Base-by-base conservation (phyloP, 164 flowering plant genomes). In the Piper longum region DNA sequence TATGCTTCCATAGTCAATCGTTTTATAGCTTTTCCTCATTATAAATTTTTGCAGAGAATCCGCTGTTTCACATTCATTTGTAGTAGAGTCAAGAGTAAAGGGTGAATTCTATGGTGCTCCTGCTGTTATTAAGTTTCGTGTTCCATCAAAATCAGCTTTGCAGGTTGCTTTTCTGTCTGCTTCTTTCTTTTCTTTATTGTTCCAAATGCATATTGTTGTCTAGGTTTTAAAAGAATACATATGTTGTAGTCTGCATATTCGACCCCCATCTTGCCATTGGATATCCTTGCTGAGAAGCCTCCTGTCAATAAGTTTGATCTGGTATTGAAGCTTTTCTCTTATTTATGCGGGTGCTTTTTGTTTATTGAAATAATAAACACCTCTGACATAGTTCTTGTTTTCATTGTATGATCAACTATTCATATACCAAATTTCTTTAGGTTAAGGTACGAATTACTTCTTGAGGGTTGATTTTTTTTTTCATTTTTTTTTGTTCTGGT, bases 241-340 rank as follows among this genome's bases (percentile, higher is more conserved):
- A 58, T 59, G 41, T 73, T 71, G 5, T 67, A 89, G 95, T 87
- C 74, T 77, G 88, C 97, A 11, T 85, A 71, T 76, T 88, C 97
- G 51, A 85, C 90, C 55, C 92, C 97, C 7, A 79, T 87, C 11
- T 70, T 77, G 55, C 95, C 97, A 55, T 66, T 90, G 54, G 97
- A 90, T 64, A 67, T 93, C 62, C 95, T 90, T 67, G 91, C 95
- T 5, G 99, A 90, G 26, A 83, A 81, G 73, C 68, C 86, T 66
- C 85, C 89, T 12, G 95, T 82, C 79, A 82, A 85, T 72, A 85
- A 85, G 77, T 73, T 90, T 70, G 88, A 90, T 39, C 79, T 68
- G 87, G 99, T 90, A 76, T 72, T 26, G 36, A 26, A 2, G 36
- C 36, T 26, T 26, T 26, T 26, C 36, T 26, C 16, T 0, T 16